These are phyloP conservation scores for Phialophora chinensis DNA, from an alignment of 2,329 filamentous ascomycete species.

Conservation along the genomic window DNA sequence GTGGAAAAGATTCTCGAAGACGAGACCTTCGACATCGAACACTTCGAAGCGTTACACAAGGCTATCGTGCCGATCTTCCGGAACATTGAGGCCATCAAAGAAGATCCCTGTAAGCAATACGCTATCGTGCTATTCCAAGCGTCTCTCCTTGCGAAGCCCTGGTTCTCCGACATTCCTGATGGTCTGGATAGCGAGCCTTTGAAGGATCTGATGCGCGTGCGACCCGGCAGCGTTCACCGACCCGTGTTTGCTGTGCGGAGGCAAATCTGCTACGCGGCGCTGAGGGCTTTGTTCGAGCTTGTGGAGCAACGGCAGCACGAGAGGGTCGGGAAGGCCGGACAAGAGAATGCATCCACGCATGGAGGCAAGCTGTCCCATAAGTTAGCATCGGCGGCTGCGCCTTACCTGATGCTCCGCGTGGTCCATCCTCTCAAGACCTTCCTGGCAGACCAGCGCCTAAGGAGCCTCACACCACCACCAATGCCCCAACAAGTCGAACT, in stretches of 20 bases:
- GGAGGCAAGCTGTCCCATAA: conserved; percentile 41
- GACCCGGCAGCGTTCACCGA: conserved; percentile 74
- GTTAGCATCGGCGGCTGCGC: conserved; percentile 76
- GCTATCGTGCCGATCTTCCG: conserved; percentile 59
- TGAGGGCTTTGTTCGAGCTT: conserved; percentile 77
- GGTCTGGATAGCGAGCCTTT: conserved; percentile 60
- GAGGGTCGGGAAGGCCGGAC: neutral
- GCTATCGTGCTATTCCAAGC: conserved; percentile 77
- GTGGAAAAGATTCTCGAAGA: conserved; percentile 64
- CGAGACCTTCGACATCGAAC: conserved; percentile 78
- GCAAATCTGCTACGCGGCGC: conserved; percentile 78
- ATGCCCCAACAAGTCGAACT: conserved; percentile 80
- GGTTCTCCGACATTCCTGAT: conserved; percentile 64
- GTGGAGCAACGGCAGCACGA: conserved; percentile 47
- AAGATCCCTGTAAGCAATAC: conserved; percentile 69
- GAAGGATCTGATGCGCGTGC: conserved; percentile 65
- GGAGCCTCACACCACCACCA: conserved; percentile 88
- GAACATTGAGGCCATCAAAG: conserved; percentile 9
- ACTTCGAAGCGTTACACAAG: conserved; percentile 71
- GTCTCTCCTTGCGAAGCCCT: conserved; percentile 77
- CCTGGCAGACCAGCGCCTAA: conserved; percentile 86
- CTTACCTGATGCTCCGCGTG: conserved; percentile 80
- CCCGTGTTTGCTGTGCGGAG: conserved; percentile 68
- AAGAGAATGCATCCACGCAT: neutral
- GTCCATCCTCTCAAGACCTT: conserved; percentile 83